Conservation (phyloP, 352 stramenopile species). For the Phytophthora colocasiae region DNA sequence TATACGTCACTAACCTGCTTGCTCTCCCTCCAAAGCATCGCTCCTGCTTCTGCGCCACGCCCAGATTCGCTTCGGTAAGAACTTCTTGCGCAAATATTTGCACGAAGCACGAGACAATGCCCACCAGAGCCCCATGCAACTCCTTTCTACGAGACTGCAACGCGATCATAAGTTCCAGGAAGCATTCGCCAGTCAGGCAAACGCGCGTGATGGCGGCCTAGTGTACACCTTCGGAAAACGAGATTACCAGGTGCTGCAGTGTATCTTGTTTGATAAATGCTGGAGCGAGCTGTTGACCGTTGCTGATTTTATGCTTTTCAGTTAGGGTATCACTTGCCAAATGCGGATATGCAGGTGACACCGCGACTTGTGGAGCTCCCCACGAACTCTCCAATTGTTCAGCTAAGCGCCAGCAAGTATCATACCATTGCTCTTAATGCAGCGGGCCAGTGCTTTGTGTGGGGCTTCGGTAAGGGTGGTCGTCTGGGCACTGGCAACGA, state of each 20-base stretch:
- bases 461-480: slow-evolving; percentile 85
- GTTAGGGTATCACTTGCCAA: slow-evolving; percentile 85
- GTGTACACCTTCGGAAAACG: slow-evolving; percentile 89
- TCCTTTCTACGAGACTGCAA: slow-evolving; percentile 49
- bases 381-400: slow-evolving; percentile 52
- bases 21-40: slow-evolving; percentile 46
- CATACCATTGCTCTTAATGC: slow-evolving; percentile 79
- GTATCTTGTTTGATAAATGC: background rate
- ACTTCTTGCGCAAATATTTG: slow-evolving; percentile 62
- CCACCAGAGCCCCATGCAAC: slow-evolving; percentile 67
- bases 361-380: slow-evolving; percentile 72
- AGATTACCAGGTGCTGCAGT: slow-evolving; percentile 72
- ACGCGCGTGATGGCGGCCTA: slow-evolving; percentile 37
- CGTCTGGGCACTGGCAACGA: slow-evolving; percentile 78
- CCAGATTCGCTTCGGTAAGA: slow-evolving; percentile 50
- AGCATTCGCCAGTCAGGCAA: slow-evolving; percentile 15
- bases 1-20: slow-evolving; percentile 4
- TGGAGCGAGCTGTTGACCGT: slow-evolving; percentile 4
- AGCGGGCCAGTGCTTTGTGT: slow-evolving; percentile 74
- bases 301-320: slow-evolving; percentile 25
- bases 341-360: slow-evolving; percentile 76
- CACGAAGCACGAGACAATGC: slow-evolving; percentile 61
- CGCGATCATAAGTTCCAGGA: slow-evolving; percentile 4
- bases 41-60: slow-evolving; percentile 76
- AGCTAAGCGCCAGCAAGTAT: slow-evolving; percentile 84